Conservation (phyloP, 1,139 yeast species). For the Magnusiomyces suaveolens region DNA sequence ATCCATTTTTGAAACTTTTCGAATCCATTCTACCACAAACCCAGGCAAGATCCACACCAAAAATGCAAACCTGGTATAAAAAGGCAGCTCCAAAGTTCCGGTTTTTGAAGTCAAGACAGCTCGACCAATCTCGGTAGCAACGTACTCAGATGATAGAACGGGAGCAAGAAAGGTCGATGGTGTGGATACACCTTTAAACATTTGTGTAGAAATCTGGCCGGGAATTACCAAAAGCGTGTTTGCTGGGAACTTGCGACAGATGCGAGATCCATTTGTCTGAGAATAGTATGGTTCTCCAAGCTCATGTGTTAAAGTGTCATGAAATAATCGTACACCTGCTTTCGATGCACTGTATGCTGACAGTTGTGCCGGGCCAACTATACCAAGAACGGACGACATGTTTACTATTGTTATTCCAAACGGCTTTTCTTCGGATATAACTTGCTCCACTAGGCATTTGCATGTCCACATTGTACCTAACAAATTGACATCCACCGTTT, state of each 20-base stretch:
- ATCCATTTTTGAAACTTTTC: not conserved
- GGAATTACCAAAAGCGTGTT: slow-evolving; percentile 70
- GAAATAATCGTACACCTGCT: slow-evolving; percentile 69
- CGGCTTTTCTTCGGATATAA: slow-evolving; percentile 37
- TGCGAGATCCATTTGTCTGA: slow-evolving; percentile 18
- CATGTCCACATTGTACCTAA: slow-evolving; percentile 47
- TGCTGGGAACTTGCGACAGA: slow-evolving; percentile 36
- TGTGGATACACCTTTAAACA: slow-evolving; percentile 62
- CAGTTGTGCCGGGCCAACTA: slow-evolving; percentile 58
- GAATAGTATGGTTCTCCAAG: slow-evolving; percentile 29
- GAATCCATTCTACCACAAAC: slow-evolving; percentile 8
- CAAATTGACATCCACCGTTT: slow-evolving; percentile 46
- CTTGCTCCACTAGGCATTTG: slow-evolving; percentile 28
- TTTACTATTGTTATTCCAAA: slow-evolving; percentile 9
- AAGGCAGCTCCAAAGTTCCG: slow-evolving; percentile 61
- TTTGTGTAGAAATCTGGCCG: slow-evolving; percentile 61
- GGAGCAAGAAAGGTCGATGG: slow-evolving; percentile 72
- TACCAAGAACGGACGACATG: slow-evolving; percentile 49
- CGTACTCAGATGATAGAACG: slow-evolving; percentile 51
- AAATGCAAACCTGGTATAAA: slow-evolving; percentile 49
- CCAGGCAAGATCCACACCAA: slow-evolving; percentile 7
- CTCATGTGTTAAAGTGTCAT: slow-evolving; percentile 67
- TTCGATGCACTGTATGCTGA: slow-evolving; percentile 77
- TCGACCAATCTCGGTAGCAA: slow-evolving; percentile 47
- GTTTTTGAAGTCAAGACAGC: slow-evolving; percentile 51